Conservation (phyloP, 75 land plant species). For the Cunninghamia lanceolata region DNA sequence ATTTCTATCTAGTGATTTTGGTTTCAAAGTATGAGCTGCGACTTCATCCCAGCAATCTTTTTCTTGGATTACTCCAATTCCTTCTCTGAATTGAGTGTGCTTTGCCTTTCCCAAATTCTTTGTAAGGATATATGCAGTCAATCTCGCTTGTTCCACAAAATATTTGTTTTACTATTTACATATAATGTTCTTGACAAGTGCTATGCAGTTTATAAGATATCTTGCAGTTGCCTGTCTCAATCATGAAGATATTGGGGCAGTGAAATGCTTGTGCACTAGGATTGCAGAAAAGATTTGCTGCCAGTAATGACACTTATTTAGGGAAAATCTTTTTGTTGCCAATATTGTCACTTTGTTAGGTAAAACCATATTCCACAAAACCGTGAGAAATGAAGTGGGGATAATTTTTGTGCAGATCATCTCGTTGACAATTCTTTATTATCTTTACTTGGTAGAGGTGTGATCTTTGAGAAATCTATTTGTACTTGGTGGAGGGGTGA, state of each 20-base stretch:
- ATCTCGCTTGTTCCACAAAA: no score
- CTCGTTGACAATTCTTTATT: not conserved
- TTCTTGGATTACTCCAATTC: not conserved
- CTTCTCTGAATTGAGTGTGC: no score
- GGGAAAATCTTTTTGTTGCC: not conserved
- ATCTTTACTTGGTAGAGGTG: not conserved
- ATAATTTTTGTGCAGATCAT: not conserved
- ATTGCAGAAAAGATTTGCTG: not conserved
- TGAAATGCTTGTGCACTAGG: conserved; percentile 15
- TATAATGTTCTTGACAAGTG: no score
- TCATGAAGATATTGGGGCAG: conserved; percentile 18
- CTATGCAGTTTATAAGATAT: conserved; percentile 23
- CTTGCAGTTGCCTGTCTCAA: conserved; percentile 28
- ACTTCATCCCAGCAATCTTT: not conserved
- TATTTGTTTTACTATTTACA: no score
- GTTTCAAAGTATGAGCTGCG: not conserved
- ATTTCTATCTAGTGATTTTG: not conserved
- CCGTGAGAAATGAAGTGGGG: not conserved
- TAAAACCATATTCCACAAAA: not conserved
- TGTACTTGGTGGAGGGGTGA: no score
- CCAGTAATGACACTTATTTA: not conserved
- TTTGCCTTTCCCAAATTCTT: no score
- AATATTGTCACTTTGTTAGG: not conserved
- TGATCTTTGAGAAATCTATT: not conserved
- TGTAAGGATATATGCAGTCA: no score